phyloP scores from a whole-genome alignment of 2,329 filamentous ascomycete species.

The Fusarium agapanthi region DNA sequence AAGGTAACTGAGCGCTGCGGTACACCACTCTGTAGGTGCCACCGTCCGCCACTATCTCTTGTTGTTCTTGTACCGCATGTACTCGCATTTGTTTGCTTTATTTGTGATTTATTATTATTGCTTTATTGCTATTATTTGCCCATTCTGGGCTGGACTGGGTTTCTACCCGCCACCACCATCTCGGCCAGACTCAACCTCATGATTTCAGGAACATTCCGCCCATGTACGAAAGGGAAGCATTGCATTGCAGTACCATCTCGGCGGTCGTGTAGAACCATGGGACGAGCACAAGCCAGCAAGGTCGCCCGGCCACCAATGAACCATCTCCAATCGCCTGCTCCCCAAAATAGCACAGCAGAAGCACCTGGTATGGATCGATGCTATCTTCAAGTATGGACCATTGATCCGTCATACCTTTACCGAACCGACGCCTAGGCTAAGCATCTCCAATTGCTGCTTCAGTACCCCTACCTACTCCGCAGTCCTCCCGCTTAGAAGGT shows the following conservation, averaged over 20 bases:
- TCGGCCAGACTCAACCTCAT: constrained; percentile 21
- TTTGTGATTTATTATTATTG: not conserved
- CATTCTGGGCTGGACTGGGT: constrained; percentile 15
- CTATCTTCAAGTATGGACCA: constrained; percentile 35
- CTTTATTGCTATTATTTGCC: not conserved
- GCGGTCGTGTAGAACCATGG: constrained; percentile 29
- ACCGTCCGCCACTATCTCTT: constrained; percentile 24
- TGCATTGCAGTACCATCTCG: constrained; percentile 29
- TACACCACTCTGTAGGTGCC: constrained; percentile 14
- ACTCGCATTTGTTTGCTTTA: not conserved
- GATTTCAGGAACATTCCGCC: constrained; percentile 22
- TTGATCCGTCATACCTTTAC: constrained; percentile 26
- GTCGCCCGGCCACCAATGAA: constrained; percentile 22
- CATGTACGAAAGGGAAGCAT: not conserved
- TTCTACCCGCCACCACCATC: constrained; percentile 28
- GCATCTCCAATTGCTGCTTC: constrained; percentile 28
- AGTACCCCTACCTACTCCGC: constrained; percentile 21
- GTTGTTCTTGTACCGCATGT: not conserved
- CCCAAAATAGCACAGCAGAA: constrained; percentile 36
- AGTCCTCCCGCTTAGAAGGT: constrained; percentile 19
- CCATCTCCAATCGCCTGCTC: constrained; percentile 16
- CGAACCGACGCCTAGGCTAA: constrained; percentile 15
- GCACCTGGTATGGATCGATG: constrained; percentile 36
- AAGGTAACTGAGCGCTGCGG: not conserved
- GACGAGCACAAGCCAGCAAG: constrained; percentile 32